phyloP scores from a whole-genome alignment of 257 asterid genomes.

The Capsicum rhomboideum region DNA sequence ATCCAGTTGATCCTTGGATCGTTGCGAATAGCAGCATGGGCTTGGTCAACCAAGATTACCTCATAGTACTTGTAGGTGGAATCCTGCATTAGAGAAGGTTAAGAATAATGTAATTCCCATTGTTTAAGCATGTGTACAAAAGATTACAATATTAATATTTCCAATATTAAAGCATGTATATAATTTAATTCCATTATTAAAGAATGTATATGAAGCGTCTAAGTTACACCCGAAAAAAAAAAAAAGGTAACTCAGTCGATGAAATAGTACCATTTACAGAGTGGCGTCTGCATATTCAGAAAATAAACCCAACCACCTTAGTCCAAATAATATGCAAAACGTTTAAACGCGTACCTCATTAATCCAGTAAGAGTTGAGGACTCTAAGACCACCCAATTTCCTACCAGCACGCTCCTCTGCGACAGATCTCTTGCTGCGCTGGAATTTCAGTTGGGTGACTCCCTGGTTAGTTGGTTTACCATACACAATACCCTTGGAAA shows the following conservation, averaged over 20 bases:
- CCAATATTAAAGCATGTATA: no score
- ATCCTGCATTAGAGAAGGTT: neutral
- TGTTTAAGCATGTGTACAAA: neutral
- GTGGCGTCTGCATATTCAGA: neutral
- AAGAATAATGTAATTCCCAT: neutral
- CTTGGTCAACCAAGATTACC: neutral
- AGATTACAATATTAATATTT: no score
- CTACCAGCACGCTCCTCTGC: conserved; percentile 6
- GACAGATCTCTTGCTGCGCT: conserved; percentile 4
- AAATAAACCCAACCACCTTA: neutral
- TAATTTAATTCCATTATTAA: neutral
- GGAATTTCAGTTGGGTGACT: neutral
- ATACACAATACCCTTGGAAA: conserved; percentile 4
- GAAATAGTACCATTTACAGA: neutral
- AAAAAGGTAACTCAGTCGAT: neutral
- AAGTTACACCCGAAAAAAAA: neutral
- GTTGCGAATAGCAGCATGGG: conserved; percentile 1
- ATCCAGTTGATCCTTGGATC: conserved; percentile 6
- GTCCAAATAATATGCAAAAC: neutral
- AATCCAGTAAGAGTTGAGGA: neutral
- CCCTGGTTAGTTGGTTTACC: conserved; percentile 5
- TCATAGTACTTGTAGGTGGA: neutral
- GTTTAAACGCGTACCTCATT: neutral
- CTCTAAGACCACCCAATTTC: conserved; percentile 1
- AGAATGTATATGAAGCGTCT: neutral